Conservation (phyloP, 805 yeast genomes). For the Lipomyces spencermartinsiae region DNA sequence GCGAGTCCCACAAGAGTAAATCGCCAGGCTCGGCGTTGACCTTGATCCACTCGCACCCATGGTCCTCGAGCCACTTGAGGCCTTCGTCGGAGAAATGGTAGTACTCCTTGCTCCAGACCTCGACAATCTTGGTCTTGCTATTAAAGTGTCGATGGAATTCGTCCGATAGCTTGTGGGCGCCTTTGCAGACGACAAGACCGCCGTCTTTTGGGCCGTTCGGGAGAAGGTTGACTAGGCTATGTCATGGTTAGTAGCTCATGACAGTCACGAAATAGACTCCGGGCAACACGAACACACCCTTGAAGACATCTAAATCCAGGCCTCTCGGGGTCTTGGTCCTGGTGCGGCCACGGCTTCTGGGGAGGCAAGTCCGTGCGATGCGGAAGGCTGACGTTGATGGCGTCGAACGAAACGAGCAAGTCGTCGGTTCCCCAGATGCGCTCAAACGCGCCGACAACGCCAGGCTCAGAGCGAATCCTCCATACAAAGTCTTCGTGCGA, state of each 20-base stretch:
- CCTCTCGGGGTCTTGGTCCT: conserved; percentile 24
- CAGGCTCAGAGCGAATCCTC: conserved; percentile 28
- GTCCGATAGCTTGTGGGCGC: conserved; percentile 24
- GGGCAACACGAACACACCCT: conserved; percentile 11
- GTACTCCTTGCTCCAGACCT: conserved; percentile 17
- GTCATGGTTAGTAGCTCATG: too few species aligned
- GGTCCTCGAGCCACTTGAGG: conserved; percentile 15
- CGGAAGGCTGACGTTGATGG: conserved; percentile 25
- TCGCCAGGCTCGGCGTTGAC: conserved; percentile 29
- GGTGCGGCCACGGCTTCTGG: conserved; percentile 30
- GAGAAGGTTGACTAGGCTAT: conserved; percentile 23
- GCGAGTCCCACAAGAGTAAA: conserved; percentile 28
- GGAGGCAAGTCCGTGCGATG: conserved; percentile 22
- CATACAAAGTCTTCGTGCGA: conserved; percentile 32
- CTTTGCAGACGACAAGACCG: conserved; percentile 25
- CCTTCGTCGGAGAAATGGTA: conserved; percentile 8
- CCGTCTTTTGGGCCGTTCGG: conserved; percentile 33
- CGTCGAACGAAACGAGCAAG: conserved; percentile 29
- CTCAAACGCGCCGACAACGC: conserved; percentile 26
- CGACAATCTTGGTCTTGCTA: background rate
- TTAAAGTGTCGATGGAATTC: conserved; percentile 19
- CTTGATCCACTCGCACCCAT: conserved; percentile 26
- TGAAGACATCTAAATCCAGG: conserved; percentile 29
- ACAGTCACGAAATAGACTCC: background rate
- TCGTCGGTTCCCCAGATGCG: conserved; percentile 23